phyloP scores from a whole-genome alignment of 106 monocot species.

The Allium cepa region DNA sequence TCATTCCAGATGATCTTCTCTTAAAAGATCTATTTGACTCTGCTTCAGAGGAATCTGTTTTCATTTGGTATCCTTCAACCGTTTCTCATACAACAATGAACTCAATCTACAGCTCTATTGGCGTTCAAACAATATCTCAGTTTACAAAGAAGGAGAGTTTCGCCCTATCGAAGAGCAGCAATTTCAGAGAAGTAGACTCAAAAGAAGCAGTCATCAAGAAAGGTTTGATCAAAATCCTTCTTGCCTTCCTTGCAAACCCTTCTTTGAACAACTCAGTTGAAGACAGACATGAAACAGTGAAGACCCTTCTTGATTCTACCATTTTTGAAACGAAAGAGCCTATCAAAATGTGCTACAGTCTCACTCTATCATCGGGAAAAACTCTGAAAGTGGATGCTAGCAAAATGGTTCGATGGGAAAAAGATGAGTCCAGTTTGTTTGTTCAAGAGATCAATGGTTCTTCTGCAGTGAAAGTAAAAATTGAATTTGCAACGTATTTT shows the following conservation, averaged over 20 bases:
- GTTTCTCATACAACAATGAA: slow-evolving; percentile 20
- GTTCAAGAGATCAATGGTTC: not conserved
- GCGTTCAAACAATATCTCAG: slow-evolving; percentile 29
- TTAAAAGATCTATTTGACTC: slow-evolving; percentile 11
- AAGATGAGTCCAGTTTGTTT: not conserved
- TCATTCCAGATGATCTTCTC: slow-evolving; percentile 12
- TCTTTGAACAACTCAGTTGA: slow-evolving; percentile 14
- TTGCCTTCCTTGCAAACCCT: slow-evolving; percentile 42
- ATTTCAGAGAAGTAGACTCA: not conserved
- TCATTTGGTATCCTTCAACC: slow-evolving; percentile 21
- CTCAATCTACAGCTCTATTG: slow-evolving; percentile 21
- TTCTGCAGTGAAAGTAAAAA: slow-evolving; percentile 8
- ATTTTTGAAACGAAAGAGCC: not conserved
- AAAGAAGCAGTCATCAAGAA: slow-evolving; percentile 10
- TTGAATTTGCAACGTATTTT: slow-evolving; percentile 43
- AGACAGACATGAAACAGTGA: slow-evolving; percentile 20
- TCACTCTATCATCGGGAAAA: not conserved
- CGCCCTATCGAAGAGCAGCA: not conserved
- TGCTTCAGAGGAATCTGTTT: slow-evolving; percentile 6
- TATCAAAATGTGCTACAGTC: not conserved
- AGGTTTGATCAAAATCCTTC: slow-evolving; percentile 28
- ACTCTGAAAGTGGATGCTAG: not conserved
- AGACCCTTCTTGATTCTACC: not conserved
- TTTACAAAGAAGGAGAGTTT: slow-evolving; percentile 16
- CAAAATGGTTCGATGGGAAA: not conserved